Percentiles rank a stretch among this genome's conserved stretches.
phyloP scores from a whole-genome alignment of 345 rosid genomes.

The Aethionema arabicum region DNA sequence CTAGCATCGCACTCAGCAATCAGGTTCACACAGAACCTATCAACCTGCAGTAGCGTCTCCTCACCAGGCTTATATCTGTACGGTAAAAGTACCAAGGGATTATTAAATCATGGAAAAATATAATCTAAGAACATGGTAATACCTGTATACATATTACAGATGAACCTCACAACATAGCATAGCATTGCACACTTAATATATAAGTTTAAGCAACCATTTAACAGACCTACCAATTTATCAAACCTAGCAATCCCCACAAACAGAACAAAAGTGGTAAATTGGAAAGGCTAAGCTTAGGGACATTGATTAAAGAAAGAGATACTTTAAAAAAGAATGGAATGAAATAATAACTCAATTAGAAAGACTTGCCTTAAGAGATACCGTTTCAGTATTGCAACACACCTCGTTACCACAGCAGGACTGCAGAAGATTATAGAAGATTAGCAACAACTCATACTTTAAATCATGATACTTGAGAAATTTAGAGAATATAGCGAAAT shows the following conservation, averaged over 20 bases:
- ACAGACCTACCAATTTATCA: constrained; percentile 17
- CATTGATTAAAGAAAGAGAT: constrained; percentile 21
- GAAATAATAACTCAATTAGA: constrained; percentile 21
- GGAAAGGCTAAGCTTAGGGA: constrained; percentile 14
- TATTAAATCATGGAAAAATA: constrained; percentile 21
- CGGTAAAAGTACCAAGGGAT: constrained; percentile 26
- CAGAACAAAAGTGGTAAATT: background rate
- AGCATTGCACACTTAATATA: constrained; percentile 3
- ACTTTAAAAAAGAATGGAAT: constrained; percentile 24
- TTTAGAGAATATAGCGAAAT: constrained; percentile 8
- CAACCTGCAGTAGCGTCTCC: constrained; percentile 85
- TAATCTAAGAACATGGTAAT: constrained; percentile 13
- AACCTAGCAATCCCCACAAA: constrained; percentile 14
- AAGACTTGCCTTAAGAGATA: constrained; percentile 70
- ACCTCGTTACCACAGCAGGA: constrained; percentile 94
- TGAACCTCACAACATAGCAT: background rate
- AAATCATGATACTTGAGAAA: constrained; percentile 17
- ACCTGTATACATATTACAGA: constrained; percentile 10
- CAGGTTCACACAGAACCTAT: constrained; percentile 72
- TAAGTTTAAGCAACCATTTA: constrained; percentile 11
- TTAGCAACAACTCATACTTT: constrained; percentile 30
- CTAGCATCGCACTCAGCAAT: constrained; percentile 74
- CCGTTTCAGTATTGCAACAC: constrained; percentile 90
- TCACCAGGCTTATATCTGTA: constrained; percentile 95
- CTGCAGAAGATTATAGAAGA: constrained; percentile 51